Conservation (phyloP, 1,284 basidiomycete species). For the Cryptococcus sp. region DNA sequence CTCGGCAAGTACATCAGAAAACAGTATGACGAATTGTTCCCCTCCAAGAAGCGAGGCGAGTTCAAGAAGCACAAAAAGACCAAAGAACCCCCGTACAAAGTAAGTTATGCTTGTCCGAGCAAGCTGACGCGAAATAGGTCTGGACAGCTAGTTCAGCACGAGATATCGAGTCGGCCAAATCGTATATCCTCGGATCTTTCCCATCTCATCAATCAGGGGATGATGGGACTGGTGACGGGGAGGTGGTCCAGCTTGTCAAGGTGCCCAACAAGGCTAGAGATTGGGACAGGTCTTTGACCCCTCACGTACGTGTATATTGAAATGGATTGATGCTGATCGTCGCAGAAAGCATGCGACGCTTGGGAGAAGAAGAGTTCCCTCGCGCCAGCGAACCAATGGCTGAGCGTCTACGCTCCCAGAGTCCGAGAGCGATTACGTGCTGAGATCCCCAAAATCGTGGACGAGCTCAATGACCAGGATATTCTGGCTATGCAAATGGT, state of each 20-base stretch:
- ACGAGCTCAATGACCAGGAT: conserved; percentile 47
- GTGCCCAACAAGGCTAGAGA: conserved; percentile 54
- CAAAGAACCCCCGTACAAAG: conserved; percentile 36
- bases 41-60: conserved; percentile 32
- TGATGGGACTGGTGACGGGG: conserved; percentile 52
- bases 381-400: conserved; percentile 49
- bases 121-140: conserved; percentile 30
- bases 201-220: conserved; percentile 51
- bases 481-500: conserved; percentile 53
- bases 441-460: conserved; percentile 33
- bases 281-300: conserved; percentile 53
- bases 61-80: conserved; percentile 17
- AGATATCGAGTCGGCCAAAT: conserved; percentile 53
- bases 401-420: conserved; percentile 43
- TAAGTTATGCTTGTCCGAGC: conserved; percentile 10
- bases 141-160: conserved; percentile 53
- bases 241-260: conserved; percentile 50
- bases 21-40: conserved; percentile 50
- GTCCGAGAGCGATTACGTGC: conserved; percentile 39
- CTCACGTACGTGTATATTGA: conserved; percentile 43
- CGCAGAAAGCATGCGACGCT: conserved; percentile 52
- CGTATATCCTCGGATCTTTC: conserved; percentile 54
- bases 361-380: conserved; percentile 54
- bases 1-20: conserved; percentile 48
- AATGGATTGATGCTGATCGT: background rate